phyloP scores from a whole-genome alignment of 495 filamentous ascomycete genomes.

The Penicillium dipodomyicola region DNA sequence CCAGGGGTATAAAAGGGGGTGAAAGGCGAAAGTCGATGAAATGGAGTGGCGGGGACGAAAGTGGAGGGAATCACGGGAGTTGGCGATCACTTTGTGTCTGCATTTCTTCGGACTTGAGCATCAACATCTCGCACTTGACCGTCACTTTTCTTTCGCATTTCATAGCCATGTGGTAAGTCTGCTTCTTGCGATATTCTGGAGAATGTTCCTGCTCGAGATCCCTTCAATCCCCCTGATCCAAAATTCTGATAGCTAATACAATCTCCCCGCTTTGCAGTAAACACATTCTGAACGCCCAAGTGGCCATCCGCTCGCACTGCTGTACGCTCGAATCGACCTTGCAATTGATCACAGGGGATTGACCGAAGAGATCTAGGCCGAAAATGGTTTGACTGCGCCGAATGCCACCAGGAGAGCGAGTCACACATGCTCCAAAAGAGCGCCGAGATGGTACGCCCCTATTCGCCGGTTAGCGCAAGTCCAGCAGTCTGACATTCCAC shows the following conservation, averaged over 20 bases:
- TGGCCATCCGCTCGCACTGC: slow-evolving; percentile 90
- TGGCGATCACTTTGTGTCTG: slow-evolving; percentile 31
- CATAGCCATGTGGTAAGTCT: slow-evolving; percentile 34
- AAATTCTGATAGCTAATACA: slow-evolving; percentile 14
- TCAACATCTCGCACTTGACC: slow-evolving; percentile 13
- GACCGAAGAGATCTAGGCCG: slow-evolving; percentile 54
- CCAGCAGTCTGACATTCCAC: slow-evolving; percentile 3
- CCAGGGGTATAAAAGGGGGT: slow-evolving; percentile 9
- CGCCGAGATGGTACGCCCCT: slow-evolving; percentile 69
- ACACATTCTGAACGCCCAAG: slow-evolving; percentile 97
- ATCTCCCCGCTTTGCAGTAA: slow-evolving; percentile 55
- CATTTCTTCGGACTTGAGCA: slow-evolving; percentile 11
- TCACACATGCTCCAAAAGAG: slow-evolving; percentile 70
- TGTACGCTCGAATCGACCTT: slow-evolving; percentile 54
- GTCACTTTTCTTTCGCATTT: slow-evolving; percentile 1
- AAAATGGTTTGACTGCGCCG: slow-evolving; percentile 98
- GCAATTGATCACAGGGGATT: background rate
- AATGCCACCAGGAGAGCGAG: slow-evolving; percentile 85
- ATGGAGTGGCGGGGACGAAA: slow-evolving; percentile 31
- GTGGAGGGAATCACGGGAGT: slow-evolving; percentile 34
- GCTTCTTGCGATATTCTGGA: slow-evolving; percentile 44
- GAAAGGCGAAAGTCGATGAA: slow-evolving; percentile 15
- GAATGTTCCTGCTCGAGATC: background rate
- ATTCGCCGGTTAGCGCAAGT: background rate
- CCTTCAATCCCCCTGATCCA: background rate